Evolutionary conservation across 139 green algal species (phyloP).

Genomic region (Ettlia oleoabundans): DNA sequence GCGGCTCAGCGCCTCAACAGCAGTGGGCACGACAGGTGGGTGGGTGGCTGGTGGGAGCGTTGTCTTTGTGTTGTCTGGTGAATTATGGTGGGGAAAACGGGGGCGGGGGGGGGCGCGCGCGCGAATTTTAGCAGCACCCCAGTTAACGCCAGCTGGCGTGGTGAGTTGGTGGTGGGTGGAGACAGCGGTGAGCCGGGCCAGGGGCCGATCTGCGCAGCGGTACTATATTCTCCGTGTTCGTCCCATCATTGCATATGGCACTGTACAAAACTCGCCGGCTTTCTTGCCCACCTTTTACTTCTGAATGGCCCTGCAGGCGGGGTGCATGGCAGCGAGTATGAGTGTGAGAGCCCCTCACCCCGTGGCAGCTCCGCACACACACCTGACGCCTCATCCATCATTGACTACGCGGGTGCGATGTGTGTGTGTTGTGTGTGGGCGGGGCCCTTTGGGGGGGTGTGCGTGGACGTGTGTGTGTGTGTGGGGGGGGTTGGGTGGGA

Average conservation of each 20-base stretch:
- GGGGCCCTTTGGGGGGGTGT: background rate
- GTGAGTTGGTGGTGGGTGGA: too few relatives aligned
- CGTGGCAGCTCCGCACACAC: conserved; percentile 21
- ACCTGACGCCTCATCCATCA: conserved; percentile 1
- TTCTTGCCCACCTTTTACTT: background rate
- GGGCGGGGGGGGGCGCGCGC: too few relatives aligned
- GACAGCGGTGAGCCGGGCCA: too few relatives aligned
- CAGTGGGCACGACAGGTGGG: conserved; percentile 3
- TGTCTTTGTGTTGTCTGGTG: background rate
- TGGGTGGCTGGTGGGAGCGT: background rate
- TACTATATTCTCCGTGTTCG: too few relatives aligned
- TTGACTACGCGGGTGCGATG: conserved; percentile 24
- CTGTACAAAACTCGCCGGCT: too few relatives aligned
- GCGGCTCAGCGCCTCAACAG: conserved; percentile 7
- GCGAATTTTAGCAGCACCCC: too few relatives aligned
- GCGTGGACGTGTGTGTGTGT: background rate
- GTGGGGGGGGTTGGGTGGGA: too few relatives aligned
- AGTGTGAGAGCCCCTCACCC: background rate
- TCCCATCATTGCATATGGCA: too few relatives aligned
- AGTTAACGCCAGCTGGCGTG: too few relatives aligned
- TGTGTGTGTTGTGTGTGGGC: background rate
- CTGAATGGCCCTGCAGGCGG: background rate
- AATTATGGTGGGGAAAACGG: too few relatives aligned
- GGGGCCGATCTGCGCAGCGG: too few relatives aligned
- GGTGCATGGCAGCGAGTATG: conserved; percentile 7